Conservation (phyloP, 495 filamentous ascomycete genomes). For the Penicillium antarcticum region DNA sequence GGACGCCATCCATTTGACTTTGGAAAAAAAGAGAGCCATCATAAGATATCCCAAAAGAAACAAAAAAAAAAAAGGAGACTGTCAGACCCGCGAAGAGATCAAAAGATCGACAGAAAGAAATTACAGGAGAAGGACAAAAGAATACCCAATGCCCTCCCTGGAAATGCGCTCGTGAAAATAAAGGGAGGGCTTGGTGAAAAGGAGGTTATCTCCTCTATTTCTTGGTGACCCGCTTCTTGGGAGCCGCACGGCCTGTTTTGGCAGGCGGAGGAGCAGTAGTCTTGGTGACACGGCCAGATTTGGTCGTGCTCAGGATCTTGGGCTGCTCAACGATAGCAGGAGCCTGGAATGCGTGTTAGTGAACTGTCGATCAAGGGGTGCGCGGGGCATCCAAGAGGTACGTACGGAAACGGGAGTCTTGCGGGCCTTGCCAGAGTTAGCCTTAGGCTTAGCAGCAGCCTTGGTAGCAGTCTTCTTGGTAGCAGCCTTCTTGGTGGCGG, state of each 20-base stretch:
- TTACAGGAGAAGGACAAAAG: slow-evolving; percentile 26
- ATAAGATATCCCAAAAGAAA: slow-evolving; percentile 38
- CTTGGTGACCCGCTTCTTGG: slow-evolving; percentile 62
- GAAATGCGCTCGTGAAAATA: slow-evolving; percentile 28
- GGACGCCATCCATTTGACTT: slow-evolving; percentile 41
- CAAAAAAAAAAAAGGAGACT: slow-evolving; percentile 25
- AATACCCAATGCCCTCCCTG: slow-evolving; percentile 16
- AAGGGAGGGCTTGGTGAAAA: slow-evolving; percentile 21
- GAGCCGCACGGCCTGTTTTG: slow-evolving; percentile 48
- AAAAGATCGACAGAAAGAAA: slow-evolving; percentile 26
- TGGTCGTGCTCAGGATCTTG: slow-evolving; percentile 77
- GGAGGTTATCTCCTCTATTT: slow-evolving; percentile 27
- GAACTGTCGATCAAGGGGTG: not conserved
- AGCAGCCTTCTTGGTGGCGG: slow-evolving; percentile 30
- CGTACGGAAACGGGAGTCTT: slow-evolving; percentile 47
- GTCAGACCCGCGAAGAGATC: slow-evolving; percentile 24
- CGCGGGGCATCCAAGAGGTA: not conserved
- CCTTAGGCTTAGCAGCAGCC: slow-evolving; percentile 38
- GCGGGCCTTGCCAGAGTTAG: slow-evolving; percentile 54
- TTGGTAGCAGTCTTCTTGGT: slow-evolving; percentile 45
- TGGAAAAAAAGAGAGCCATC: slow-evolving; percentile 28
- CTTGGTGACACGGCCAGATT: slow-evolving; percentile 89
- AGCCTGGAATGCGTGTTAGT: slow-evolving; percentile 36
- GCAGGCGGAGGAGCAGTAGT: slow-evolving; percentile 36
- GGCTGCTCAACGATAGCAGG: slow-evolving; percentile 71